These are phyloP conservation scores for Cryptosporidium ubiquitum DNA, from an alignment of 169 alveolate genomes.

Conservation along the genomic window DNA sequence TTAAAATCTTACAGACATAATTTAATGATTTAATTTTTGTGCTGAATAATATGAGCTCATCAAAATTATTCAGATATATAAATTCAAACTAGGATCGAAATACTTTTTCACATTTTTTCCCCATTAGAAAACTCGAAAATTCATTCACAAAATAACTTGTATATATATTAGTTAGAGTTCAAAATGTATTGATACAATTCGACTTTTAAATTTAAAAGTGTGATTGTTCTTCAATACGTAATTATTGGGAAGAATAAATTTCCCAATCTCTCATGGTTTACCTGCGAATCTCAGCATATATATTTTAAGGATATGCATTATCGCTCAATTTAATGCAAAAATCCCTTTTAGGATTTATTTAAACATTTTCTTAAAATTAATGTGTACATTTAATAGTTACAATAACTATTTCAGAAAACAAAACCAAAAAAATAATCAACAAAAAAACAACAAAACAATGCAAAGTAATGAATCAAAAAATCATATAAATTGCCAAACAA, in stretches of 20 bases:
- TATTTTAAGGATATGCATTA: slow-evolving; percentile 4
- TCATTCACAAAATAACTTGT: neutral
- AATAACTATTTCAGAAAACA: neutral
- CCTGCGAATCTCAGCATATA: slow-evolving; percentile 12
- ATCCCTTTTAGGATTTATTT: neutral
- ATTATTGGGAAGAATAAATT: neutral
- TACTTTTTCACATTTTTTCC: neutral
- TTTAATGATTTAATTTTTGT: neutral
- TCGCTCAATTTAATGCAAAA: neutral
- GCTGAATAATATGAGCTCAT: neutral
- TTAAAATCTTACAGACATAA: neutral
- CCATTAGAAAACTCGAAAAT: neutral
- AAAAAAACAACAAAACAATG: slow-evolving; percentile 3
- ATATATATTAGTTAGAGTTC: neutral
- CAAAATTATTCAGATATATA: neutral
- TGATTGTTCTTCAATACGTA: neutral
- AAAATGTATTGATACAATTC: neutral
- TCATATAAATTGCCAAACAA: neutral
- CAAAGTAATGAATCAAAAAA: neutral
- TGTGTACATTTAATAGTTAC: neutral
- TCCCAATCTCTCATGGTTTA: neutral
- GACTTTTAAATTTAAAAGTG: neutral
- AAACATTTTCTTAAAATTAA: neutral
- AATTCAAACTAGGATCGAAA: neutral
- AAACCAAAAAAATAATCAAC: neutral